Base-by-base conservation (phyloP, 108 stramenopile genomes). In the Pseudonitzschia pungens region DNA sequence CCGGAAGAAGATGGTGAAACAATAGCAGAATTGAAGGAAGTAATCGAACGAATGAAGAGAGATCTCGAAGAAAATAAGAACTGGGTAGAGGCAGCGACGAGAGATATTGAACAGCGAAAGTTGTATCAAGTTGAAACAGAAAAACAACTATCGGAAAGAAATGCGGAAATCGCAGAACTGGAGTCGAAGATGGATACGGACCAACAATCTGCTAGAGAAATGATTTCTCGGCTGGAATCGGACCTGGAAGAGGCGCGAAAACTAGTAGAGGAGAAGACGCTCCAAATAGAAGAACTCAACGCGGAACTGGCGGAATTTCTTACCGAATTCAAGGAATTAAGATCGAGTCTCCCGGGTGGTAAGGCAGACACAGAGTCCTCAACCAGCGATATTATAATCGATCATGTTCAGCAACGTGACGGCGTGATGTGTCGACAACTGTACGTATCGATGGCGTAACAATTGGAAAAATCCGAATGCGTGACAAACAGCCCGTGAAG, bases 341-440 rank as follows among this genome's bases (percentile, higher is more conserved):
- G 31, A 62, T 62, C 60, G 32, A 28, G n/a, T 31, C 33, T 62
- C 9, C 16, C 20, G 54, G 45, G 45, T 48, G 45, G 1, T 48
- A 18, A 2, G 1, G 3, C 14, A 10, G 45, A 4, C 1, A 10
- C 54, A 55, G 24, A 26, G 26, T 33, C 27, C 26, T 12, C 60
- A 3, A 62, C 60, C 20, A 41, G 60, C 31, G 60, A 62, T 14
- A 62, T 40, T n/a, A 62, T 62, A 15, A 62, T 62, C 20, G n/a
- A 62, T n/a, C 60, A 62, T 16, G 33, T 62, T 29, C 60, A 62
- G 60, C 60, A 62, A 41, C 60, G 60, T 9, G 60, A 62, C 40
- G 16, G 36, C n/a, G 32, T 62, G 32, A 62, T 62, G 32, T 62
- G 60, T 62, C 29, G 60, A 40, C 60, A 62, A 42, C 33, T 62